Base-by-base conservation (phyloP, 148 eudicot species). In the Rhododendron henanense region DNA sequence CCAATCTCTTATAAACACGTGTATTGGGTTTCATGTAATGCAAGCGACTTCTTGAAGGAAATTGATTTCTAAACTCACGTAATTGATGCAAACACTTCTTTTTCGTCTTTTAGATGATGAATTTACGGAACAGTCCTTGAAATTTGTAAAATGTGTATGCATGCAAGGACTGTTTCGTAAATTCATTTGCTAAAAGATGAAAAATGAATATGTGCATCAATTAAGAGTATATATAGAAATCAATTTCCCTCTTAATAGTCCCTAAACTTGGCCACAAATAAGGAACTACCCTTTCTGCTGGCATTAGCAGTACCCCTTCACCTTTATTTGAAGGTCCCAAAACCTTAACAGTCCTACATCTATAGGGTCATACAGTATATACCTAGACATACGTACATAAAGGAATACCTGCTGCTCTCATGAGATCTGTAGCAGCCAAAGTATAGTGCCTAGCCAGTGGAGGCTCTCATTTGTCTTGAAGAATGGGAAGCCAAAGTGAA, bases 381-480 rank as follows among this genome's bases (percentile, higher is more conserved):
- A 39, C 57, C 14, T 41, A 53, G 61, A 39, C 10, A 44, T 81
- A 37, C 65, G 65, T 19, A 59, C 10, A 67, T 37, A 65, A n/a
- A 83, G 69, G 78, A 44, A 67, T 44, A 67, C n/a, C 41, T 8
- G 23, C 65, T 47, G 23, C 65, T 47, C 10, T 59, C 2, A 5
- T 59, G 39, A 13, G 77, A 67, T 41, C 6, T 5, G 57, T 41
- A 61, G 51, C 74, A 83, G 69, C 84, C 47, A 81, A 67, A 35
- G 75, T 28, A 28, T 15, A 82, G 51, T 61, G 84, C 74, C 51
- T 82, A 67, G 59, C 41, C 61, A 67, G 85, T 83, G 85, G 85
- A 83, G 57, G 57, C 53, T 77, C 51, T 83, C 77, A 83, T 83
- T 76, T 45, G 23, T 45, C 33, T n/a, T 71, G 35, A 82, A 83